These are phyloP conservation scores for Phaseolus coccineus DNA, from an alignment of 331 rosid species.

Conservation along the genomic window DNA sequence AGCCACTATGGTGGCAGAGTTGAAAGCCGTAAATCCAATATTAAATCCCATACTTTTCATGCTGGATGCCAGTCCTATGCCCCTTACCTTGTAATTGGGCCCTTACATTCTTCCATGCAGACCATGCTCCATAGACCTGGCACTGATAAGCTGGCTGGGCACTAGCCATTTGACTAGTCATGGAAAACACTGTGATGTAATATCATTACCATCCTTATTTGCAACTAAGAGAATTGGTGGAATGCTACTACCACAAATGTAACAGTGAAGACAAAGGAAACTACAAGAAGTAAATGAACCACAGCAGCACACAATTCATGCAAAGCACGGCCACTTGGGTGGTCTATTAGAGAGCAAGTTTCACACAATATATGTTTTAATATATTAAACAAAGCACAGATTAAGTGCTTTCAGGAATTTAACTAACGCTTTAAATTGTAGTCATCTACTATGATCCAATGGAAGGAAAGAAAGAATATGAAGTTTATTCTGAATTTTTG, in stretches of 20 bases:
- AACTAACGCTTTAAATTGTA: conserved; percentile 30
- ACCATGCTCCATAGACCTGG: background rate
- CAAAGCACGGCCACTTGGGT: background rate
- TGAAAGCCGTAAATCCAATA: background rate
- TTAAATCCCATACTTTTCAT: background rate
- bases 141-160: background rate
- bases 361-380: background rate
- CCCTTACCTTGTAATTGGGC: background rate
- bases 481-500: conserved; percentile 7
- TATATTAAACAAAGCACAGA: conserved; percentile 11
- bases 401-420: conserved; percentile 30
- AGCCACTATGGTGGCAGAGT: background rate
- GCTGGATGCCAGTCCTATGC: background rate
- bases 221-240: background rate
- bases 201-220: background rate
- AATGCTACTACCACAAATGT: too few species aligned
- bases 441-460: conserved; percentile 34
- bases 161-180: background rate
- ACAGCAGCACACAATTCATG: background rate
- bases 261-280: background rate
- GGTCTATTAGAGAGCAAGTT: background rate
- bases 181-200: background rate
- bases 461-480: conserved; percentile 27
- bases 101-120: background rate
- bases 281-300: background rate